Conservation (phyloP, 306 rosid genomes). For the Fragaria nilgerrensis region DNA sequence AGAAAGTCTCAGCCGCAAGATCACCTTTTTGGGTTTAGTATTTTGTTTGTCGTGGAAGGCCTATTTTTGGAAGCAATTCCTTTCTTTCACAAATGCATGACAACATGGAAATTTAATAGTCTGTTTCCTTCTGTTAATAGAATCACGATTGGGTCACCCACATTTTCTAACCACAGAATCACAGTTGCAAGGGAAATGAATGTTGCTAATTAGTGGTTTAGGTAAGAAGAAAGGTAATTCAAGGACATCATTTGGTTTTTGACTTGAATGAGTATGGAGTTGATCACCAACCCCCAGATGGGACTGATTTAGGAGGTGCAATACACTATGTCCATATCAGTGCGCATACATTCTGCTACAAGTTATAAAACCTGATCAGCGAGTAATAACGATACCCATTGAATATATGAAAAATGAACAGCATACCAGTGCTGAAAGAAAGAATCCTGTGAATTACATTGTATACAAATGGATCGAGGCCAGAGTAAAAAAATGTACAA, state of each 20-base stretch:
- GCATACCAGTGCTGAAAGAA: neutral
- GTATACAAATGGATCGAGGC: neutral
- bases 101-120: constrained; percentile 30
- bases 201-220: neutral
- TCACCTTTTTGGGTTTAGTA: constrained; percentile 59
- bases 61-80: constrained; percentile 69
- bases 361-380: neutral
- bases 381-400: neutral
- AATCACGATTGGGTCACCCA: constrained; percentile 21
- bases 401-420: neutral
- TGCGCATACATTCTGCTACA: neutral
- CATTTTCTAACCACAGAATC: no score
- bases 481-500: neutral
- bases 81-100: constrained; percentile 45
- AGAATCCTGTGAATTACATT: neutral
- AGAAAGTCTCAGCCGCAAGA: constrained; percentile 46
- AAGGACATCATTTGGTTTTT: neutral
- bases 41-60: constrained; percentile 56
- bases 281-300: neutral
- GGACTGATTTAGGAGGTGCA: neutral
- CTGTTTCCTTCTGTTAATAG: neutral
- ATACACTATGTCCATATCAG: neutral
- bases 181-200: neutral
- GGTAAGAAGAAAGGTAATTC: neutral
- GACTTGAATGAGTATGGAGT: neutral